Evolutionary conservation across 1,284 basidiomycete genomes (phyloP).

Genomic region (Thelephora terrestris): DNA sequence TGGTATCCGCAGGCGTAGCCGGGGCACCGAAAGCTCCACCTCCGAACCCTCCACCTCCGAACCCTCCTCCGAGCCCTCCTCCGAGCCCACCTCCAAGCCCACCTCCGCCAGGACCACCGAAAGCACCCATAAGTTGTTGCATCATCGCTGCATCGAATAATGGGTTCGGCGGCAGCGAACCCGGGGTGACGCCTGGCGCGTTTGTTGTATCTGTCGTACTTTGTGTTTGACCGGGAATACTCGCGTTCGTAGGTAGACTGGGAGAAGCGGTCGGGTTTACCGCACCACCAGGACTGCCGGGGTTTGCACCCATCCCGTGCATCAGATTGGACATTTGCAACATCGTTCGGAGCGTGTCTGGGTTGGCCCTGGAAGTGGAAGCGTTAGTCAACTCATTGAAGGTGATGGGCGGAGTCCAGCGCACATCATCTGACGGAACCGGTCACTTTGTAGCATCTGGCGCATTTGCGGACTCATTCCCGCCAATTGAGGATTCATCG

Average conservation of each 20-base stretch:
- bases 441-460: slow-evolving; percentile 70
- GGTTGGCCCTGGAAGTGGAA: slow-evolving; percentile 48
- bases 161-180: slow-evolving; percentile 9
- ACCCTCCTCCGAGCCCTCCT: slow-evolving; percentile 23
- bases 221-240: background rate
- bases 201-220: background rate
- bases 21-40: slow-evolving; percentile 16
- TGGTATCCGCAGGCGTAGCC: slow-evolving; percentile 48
- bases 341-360: slow-evolving; percentile 71
- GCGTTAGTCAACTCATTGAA: background rate
- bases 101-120: slow-evolving; percentile 21
- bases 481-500: slow-evolving; percentile 70
- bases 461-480: slow-evolving; percentile 76
- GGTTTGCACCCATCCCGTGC: slow-evolving; percentile 29
- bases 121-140: slow-evolving; percentile 35
- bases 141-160: slow-evolving; percentile 37
- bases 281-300: slow-evolving; percentile 47
- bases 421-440: slow-evolving; percentile 75
- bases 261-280: slow-evolving; percentile 3
- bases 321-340: slow-evolving; percentile 68
- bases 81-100: slow-evolving; percentile 18
- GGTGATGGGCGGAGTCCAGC: slow-evolving; percentile 15
- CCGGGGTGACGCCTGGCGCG: slow-evolving; percentile 14
- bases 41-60: slow-evolving; percentile 23
- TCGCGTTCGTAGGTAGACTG: background rate